Evolutionary conservation across 1,284 basidiomycete genomes (phyloP).

Genomic region (Puccinia coronata): DNA sequence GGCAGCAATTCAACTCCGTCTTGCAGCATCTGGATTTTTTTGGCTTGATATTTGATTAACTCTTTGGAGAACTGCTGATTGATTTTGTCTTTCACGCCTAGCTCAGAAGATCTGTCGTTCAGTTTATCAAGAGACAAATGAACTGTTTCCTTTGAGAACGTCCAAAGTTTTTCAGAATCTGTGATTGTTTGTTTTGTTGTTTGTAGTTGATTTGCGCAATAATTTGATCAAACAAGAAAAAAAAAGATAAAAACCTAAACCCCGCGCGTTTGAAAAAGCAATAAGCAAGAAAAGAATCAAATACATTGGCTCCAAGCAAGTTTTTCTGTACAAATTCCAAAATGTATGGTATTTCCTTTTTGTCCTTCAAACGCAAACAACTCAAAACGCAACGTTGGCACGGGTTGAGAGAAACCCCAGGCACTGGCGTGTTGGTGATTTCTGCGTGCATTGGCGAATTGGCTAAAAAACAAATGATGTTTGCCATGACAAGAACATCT

Average conservation of each 20-base stretch:
- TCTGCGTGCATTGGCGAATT: constrained; percentile 26
- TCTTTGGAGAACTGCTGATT: not conserved
- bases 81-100: not conserved
- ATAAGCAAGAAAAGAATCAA: constrained; percentile 13
- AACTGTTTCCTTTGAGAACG: not conserved
- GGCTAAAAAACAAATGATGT: not conserved
- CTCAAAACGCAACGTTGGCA: not conserved
- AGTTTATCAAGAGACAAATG: not conserved
- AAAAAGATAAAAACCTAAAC: not conserved
- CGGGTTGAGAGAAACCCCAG: constrained; percentile 3
- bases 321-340: not conserved
- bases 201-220: not conserved
- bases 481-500: constrained; percentile 12
- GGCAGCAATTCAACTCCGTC: not conserved
- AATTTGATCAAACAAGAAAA: not conserved
- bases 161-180: not conserved
- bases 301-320: not conserved
- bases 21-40: not conserved
- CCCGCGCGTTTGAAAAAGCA: not conserved
- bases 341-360: not conserved
- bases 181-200: not conserved
- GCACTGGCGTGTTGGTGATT: constrained; percentile 16
- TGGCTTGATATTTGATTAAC: not conserved
- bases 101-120: not conserved
- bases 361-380: not conserved